Evolutionary conservation across 1,139 yeast species (phyloP), one percentile per base, ranked within the genome.

Genomic region (Spathaspora sp.): DNA sequence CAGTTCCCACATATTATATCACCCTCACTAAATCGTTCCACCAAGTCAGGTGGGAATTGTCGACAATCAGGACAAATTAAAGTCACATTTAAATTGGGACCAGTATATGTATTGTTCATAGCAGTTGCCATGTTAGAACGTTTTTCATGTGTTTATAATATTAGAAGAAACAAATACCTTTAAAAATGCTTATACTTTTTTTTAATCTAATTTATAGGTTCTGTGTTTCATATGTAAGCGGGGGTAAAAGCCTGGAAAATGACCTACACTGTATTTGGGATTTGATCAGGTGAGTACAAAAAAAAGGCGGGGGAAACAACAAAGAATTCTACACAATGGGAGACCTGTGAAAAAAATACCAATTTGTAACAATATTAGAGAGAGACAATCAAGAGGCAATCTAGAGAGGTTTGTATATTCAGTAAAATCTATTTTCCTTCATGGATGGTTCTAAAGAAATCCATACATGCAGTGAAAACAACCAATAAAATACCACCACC

Each of bases 401-500:
- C 36, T 31, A 31, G 10, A 31, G 36, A 31, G 18, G 36, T 15
- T 31, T 31, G 8, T 13, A n/a, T 8, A 31, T 15, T 11, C 18
- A 10, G 11, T 33, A 17, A 8, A n/a, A 24, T 40, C 38, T 47
- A 44, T 41, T 53, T 47, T 45, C 55, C 54, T 46, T 68, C 67
- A 53, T 85, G 86, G 50, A 77, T 53, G 13, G 79, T 73, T 71
- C 96, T 81, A 76, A 93, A 93, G 75, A 90, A 89, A 65, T 91
- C 97, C 96, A 91, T 90, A 58, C 93, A 84, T 33, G 91, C 78
- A 43, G 97, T 89, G 76, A 90, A 93, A 16, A 95, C 99, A 45
- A 95, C 98, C 65, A 93, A 78, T 63, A 95, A 76, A 57, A 95
- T 91, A 74, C 99, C 99, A 65, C 99, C 99, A 62, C 99, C 99